Conservation (phyloP, 331 rosid species). For the Pyrus hybrid region DNA sequence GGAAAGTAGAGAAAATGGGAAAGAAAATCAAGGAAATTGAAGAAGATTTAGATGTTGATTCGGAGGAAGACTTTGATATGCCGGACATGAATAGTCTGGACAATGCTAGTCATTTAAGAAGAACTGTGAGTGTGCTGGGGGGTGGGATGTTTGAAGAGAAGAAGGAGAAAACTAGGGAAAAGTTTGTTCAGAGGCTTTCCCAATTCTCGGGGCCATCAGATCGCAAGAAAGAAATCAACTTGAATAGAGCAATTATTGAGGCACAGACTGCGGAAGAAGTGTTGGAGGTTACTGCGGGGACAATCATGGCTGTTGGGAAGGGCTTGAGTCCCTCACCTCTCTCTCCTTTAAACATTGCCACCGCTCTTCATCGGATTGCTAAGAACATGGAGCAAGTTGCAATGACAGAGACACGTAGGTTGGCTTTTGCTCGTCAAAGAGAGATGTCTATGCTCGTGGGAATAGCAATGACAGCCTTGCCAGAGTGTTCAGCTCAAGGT, state of each 20-base stretch:
- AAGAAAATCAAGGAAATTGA: constrained; percentile 32
- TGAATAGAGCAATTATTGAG: constrained; percentile 62
- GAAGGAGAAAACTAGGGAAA: constrained; percentile 54
- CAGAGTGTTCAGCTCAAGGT: constrained; percentile 84
- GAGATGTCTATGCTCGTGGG: constrained; percentile 93
- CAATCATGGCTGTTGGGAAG: constrained; percentile 67
- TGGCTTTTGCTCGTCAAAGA: constrained; percentile 78
- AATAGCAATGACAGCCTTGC: constrained; percentile 75
- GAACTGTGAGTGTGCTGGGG: constrained; percentile 39
- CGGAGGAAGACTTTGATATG: constrained; percentile 32
- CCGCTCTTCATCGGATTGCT: constrained; percentile 91
- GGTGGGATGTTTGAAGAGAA: constrained; percentile 55
- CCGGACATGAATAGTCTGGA: constrained; percentile 10
- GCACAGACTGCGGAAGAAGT: constrained; percentile 82
- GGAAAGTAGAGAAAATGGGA: constrained; percentile 19
- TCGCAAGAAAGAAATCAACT: constrained; percentile 62
- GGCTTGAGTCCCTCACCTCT: constrained; percentile 90
- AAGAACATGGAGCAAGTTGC: constrained; percentile 83
- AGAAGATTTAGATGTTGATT: constrained; percentile 26
- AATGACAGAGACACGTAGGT: constrained; percentile 57
- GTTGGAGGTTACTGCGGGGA: constrained; percentile 63
- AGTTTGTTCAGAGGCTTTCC: constrained; percentile 53
- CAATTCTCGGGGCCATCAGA: constrained; percentile 75
- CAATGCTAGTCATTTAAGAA: constrained; percentile 33
- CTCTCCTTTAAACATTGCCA: constrained; percentile 84